phyloP scores from a whole-genome alignment of 2,329 filamentous ascomycete species.

The Fusarium lateritium region DNA sequence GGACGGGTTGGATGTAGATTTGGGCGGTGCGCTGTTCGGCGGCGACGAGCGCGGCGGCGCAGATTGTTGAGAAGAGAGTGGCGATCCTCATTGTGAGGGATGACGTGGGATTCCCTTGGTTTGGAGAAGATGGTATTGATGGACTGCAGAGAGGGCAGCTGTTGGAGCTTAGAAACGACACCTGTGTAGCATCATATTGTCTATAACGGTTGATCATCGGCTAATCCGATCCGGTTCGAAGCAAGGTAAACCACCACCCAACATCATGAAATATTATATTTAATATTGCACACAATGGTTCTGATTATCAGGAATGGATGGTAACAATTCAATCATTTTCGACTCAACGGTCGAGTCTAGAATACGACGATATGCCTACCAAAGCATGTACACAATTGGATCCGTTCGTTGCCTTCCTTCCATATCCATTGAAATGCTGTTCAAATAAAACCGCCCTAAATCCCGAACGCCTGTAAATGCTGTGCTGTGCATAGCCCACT shows the following conservation, averaged over 20 bases:
- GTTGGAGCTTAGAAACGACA: constrained; percentile 40
- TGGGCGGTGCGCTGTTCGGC: constrained; percentile 62
- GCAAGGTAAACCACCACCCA: background rate
- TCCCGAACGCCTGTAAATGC: constrained; percentile 48
- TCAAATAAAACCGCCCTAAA: constrained; percentile 30
- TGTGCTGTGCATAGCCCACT: constrained; percentile 38
- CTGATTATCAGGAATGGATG: background rate
- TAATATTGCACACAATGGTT: background rate
- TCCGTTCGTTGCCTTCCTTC: constrained; percentile 24
- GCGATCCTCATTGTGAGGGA: constrained; percentile 58
- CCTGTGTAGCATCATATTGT: constrained; percentile 28
- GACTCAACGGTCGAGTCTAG: constrained; percentile 23
- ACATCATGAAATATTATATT: background rate
- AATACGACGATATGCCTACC: constrained; percentile 21
- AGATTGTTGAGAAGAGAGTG: constrained; percentile 59
- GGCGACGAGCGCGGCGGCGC: constrained; percentile 58
- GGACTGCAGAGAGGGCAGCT: constrained; percentile 15
- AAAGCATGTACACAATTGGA: constrained; percentile 38
- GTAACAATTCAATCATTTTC: constrained; percentile 1
- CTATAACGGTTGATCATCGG: constrained; percentile 40
- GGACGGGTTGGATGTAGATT: constrained; percentile 69
- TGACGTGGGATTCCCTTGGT: background rate
- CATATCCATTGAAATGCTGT: constrained; percentile 40
- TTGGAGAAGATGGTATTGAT: constrained; percentile 11
- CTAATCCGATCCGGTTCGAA: constrained; percentile 17